Evolutionary conservation across 1,139 yeast species (phyloP).

Genomic region (Citeromyces hawaiiensis): DNA sequence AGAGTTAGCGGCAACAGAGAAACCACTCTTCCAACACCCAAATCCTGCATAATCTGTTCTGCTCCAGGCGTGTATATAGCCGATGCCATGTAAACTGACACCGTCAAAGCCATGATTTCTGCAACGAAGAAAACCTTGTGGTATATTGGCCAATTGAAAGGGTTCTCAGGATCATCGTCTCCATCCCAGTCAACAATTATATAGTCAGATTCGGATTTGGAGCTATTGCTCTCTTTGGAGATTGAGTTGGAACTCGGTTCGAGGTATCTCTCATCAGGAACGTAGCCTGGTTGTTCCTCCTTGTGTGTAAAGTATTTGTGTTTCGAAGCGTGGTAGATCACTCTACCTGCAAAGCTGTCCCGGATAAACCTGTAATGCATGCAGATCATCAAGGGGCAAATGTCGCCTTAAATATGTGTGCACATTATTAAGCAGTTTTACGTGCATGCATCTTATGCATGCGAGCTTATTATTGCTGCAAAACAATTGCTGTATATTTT

Average conservation of each 20-base stretch:
- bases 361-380: conserved; percentile 1
- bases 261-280: neutral
- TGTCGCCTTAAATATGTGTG: neutral
- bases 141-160: conserved; percentile 50
- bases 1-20: conserved; percentile 38
- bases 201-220: neutral
- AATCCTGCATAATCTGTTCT: conserved; percentile 24
- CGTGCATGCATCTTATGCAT: too few species aligned
- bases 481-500: too few species aligned
- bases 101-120: conserved; percentile 35
- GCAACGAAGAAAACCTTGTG: conserved; percentile 35
- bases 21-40: conserved; percentile 26
- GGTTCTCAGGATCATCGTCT: conserved; percentile 45
- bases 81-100: conserved; percentile 21
- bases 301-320: conserved; percentile 1
- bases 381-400: neutral
- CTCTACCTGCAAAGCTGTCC: conserved; percentile 1
- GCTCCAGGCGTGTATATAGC: conserved; percentile 2
- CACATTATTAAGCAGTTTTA: neutral
- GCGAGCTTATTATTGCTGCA: too few species aligned
- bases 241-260: neutral
- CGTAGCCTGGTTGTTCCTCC: neutral
- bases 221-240: neutral
- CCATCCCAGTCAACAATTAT: conserved; percentile 41
- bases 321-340: conserved; percentile 1